Conservation (phyloP, 352 stramenopile species). For the Globisporangium megalacanthum region DNA sequence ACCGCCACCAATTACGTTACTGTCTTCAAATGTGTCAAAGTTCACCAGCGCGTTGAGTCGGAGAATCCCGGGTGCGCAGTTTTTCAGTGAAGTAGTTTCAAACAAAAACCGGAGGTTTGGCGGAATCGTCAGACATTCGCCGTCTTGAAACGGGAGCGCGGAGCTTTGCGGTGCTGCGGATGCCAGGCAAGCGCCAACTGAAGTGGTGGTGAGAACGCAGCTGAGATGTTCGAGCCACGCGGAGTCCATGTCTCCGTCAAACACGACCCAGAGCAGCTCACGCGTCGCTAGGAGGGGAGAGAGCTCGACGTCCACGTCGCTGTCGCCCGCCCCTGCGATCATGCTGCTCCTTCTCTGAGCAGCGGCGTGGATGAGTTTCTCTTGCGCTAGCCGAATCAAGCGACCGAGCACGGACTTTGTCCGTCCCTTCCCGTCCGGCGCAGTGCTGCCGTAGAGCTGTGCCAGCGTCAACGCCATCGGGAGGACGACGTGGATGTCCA, state of each 20-base stretch:
- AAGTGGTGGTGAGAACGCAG: conserved; percentile 13
- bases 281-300: conserved; percentile 7
- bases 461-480: conserved; percentile 32
- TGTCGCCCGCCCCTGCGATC: background rate
- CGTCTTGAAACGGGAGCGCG: conserved; percentile 29
- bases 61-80: conserved; percentile 31
- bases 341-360: background rate
- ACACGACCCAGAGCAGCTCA: conserved; percentile 34
- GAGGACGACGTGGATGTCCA: conserved; percentile 21
- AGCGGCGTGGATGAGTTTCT: conserved; percentile 12
- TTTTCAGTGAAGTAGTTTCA: conserved; percentile 32
- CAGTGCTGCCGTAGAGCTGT: conserved; percentile 41
- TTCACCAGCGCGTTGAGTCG: conserved; percentile 23
- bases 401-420: conserved; percentile 33
- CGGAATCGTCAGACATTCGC: conserved; percentile 52
- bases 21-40: conserved; percentile 6
- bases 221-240: conserved; percentile 40
- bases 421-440: conserved; percentile 23
- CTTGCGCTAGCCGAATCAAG: conserved; percentile 26
- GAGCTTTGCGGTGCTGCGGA: background rate
- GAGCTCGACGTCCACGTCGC: background rate
- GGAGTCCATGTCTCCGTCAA: conserved; percentile 32
- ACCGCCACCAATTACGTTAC: background rate
- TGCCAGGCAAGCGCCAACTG: background rate
- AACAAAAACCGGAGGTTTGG: conserved; percentile 63